Evolutionary conservation across 768 basidiomycete species (phyloP), one percentile per base, ranked within the genome.

Genomic region (Suillus tomentosus): DNA sequence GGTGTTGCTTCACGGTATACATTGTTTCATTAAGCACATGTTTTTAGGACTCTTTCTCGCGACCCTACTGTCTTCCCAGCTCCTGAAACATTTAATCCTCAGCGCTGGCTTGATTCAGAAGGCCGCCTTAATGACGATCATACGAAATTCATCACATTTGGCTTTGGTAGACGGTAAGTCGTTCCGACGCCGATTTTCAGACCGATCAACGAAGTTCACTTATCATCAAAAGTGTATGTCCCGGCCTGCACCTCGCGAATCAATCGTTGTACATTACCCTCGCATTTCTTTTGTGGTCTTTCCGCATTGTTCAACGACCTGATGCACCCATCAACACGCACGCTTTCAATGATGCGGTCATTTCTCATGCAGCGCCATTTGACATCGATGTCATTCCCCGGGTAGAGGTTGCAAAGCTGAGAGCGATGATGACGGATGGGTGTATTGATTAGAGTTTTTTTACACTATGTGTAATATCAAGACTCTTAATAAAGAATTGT

Each of bases 221-320:
- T 51, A 15, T 17, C 24, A 15, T 51, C 17, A 1, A 51, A 50
- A 51, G 50, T 17, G 50, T 27, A 51, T 51, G 50, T 17, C 50
- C 50, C 15, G 50, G 50, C 27, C 27, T 51, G 66, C 80, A 87
- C 70, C 81, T 68, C 19, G 68, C 69, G 17, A 63, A 77, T 22
- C 67, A 71, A 1, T 88, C 87, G 1, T 74, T 89, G 1, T 87
- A 85, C 68, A 76, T 89, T 56, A 87, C 83, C 69, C 83, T 85
- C 0, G 85, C 87, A 0, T 75, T 87, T 10, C 72, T 85, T 13
- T 77, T 87, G 15, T 89, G 87, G 85, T 82, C 86, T 0, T 89
- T 89, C 76, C 78, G 70, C 1, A 77, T 89, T 39, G 74, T 73
- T 13, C 67, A 80, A 24, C 82, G 85, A 65, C 79, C 82, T 0